These are phyloP conservation scores for Xylaria sp. DNA, from an alignment of 2,329 filamentous ascomycete species.

Conservation along the genomic window DNA sequence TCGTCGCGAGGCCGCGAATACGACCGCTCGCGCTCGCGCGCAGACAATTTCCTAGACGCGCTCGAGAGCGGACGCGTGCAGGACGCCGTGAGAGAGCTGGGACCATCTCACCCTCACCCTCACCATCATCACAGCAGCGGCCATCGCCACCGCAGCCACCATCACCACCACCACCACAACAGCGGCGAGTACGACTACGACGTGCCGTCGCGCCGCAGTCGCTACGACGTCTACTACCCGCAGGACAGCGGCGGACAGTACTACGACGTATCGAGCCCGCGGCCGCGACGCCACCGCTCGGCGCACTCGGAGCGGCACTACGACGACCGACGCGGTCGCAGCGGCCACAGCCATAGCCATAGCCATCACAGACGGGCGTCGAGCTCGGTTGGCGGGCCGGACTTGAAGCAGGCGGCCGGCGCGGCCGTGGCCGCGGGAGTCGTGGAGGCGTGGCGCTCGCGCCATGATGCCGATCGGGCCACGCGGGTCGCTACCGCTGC, in stretches of 20 bases:
- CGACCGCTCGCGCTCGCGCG: conserved; percentile 28
- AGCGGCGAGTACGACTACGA: conserved; percentile 15
- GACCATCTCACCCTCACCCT: conserved; percentile 10
- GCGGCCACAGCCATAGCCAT: conserved; percentile 11
- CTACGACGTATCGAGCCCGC: neutral
- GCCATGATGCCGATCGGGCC: conserved; percentile 34
- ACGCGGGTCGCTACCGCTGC: conserved; percentile 45
- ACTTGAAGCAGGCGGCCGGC: conserved; percentile 41
- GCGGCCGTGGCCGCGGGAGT: conserved; percentile 42
- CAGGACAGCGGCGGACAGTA: conserved; percentile 2
- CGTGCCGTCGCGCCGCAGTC: conserved; percentile 13
- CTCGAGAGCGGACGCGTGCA: conserved; percentile 24
- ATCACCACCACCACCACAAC: conserved; percentile 20
- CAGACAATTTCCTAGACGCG: conserved; percentile 25
- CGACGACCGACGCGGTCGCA: conserved; percentile 14
- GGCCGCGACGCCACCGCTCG: conserved; percentile 23
- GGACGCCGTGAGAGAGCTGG: conserved; percentile 14
- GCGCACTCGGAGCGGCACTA: conserved; percentile 20
- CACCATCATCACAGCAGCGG: neutral
- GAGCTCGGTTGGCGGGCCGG: conserved; percentile 21
- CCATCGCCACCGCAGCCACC: conserved; percentile 8
- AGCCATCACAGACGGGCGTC: conserved; percentile 12
- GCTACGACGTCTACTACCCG: conserved; percentile 20
- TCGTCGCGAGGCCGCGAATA: conserved; percentile 18
- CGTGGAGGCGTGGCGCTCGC: conserved; percentile 43